These are phyloP conservation scores for Exophiala mesophila DNA, from an alignment of 2,329 filamentous ascomycete species.

Conservation along the genomic window DNA sequence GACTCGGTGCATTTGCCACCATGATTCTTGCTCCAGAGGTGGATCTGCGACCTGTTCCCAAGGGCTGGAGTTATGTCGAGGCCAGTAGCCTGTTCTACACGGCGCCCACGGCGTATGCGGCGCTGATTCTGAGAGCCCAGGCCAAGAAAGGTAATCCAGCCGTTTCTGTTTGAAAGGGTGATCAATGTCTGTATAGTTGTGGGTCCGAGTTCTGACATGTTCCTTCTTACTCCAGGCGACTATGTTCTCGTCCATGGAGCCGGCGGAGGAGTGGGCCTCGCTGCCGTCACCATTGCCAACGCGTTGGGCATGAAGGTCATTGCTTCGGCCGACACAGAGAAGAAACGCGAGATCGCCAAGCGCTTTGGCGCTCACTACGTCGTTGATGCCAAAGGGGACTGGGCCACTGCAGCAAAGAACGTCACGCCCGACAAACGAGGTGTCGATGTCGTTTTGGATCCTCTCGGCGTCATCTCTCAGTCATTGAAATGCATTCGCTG, in stretches of 20 bases:
- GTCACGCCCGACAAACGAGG: slow-evolving; percentile 60
- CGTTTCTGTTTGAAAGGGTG: no score
- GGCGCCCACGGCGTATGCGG: slow-evolving; percentile 6
- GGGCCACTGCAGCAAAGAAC: slow-evolving; percentile 48
- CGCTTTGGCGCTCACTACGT: slow-evolving; percentile 78
- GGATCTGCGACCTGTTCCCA: slow-evolving; percentile 4
- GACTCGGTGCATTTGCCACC: slow-evolving; percentile 6
- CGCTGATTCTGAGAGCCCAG: slow-evolving; percentile 3
- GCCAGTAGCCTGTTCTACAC: slow-evolving; percentile 6
- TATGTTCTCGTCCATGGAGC: slow-evolving; percentile 87
- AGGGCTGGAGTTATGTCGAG: slow-evolving; percentile 6
- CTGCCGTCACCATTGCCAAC: slow-evolving; percentile 89
- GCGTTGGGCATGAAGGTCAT: slow-evolving; percentile 85
- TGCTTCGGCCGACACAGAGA: slow-evolving; percentile 74
- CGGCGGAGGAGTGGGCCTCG: slow-evolving; percentile 83
- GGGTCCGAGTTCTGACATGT: no score
- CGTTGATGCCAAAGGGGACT: slow-evolving; percentile 66
- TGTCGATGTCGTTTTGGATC: slow-evolving; percentile 92
- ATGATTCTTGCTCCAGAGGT: slow-evolving; percentile 3
- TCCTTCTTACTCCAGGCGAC: no score
- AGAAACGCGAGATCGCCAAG: slow-evolving; percentile 73
- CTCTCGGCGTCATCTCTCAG: slow-evolving; percentile 79
- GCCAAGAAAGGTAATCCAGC: not conserved
- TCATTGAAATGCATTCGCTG: slow-evolving; percentile 87
- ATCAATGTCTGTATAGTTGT: no score